A percentile compares a stretch with the other conserved stretches of the same genome.
Conservation (phyloP, 306 rosid genomes). For the Heteromeles arbutifolia region DNA sequence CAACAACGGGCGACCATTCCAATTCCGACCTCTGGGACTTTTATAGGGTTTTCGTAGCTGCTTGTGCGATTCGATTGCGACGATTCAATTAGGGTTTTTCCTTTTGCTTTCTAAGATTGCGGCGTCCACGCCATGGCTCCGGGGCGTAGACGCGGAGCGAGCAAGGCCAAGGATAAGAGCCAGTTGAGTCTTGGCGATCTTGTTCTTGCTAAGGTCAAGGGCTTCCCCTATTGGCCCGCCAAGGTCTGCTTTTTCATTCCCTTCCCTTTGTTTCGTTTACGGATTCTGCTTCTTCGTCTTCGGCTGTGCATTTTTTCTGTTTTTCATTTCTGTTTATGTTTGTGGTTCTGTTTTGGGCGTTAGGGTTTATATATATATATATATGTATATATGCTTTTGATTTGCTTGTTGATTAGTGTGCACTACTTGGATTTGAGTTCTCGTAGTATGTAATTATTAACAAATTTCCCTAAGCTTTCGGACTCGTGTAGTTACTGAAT, state of each 20-base stretch:
- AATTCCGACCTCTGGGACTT: conserved; percentile 38
- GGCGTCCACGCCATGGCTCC: conserved; percentile 71
- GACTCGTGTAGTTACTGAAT: background rate
- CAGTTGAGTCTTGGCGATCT: conserved; percentile 89
- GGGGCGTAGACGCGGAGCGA: conserved; percentile 89
- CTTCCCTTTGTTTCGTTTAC: background rate
- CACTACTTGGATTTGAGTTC: background rate
- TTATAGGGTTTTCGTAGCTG: conserved; percentile 42
- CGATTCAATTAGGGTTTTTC: conserved; percentile 8
- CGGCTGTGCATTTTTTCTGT: background rate
- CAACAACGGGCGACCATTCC: conserved; percentile 26
- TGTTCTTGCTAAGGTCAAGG: conserved; percentile 98
- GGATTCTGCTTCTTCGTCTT: conserved; percentile 2
- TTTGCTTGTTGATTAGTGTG: background rate
- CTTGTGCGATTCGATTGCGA: background rate
- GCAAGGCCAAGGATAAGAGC: conserved; percentile 58
- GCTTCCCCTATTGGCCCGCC: conserved; percentile 96
- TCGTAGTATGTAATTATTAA: background rate
- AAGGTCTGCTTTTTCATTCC: conserved; percentile 45
- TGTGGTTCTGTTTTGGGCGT: background rate
- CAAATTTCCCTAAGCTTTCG: background rate
- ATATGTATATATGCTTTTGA: background rate
- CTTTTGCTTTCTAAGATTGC: conserved; percentile 19
- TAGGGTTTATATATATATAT: background rate
- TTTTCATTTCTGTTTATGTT: background rate